Percentiles rank a stretch among this genome's conserved stretches.
Evolutionary conservation across 179 eudicot genomes (phyloP).

Genomic region (Amaranthus tricolor): DNA sequence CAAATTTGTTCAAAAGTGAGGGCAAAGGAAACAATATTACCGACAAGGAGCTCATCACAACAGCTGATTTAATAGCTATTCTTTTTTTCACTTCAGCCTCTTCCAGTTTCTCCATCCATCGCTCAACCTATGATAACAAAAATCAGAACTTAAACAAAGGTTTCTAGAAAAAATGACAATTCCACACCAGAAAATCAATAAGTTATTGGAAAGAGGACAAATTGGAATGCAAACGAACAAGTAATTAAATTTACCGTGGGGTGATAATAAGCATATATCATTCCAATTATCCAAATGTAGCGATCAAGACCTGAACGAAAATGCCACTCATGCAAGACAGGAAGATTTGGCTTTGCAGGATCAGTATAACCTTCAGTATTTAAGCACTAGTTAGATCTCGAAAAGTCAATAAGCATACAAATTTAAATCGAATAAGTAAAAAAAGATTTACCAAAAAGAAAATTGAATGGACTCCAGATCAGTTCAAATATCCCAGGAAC

Average conservation of each 20-base stretch:
- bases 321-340: conserved; percentile 87
- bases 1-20: conserved; percentile 7
- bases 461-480: conserved; percentile 80
- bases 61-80: conserved; percentile 52
- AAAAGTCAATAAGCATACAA: conserved; percentile 12
- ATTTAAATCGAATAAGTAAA: conserved; percentile 8
- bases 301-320: conserved; percentile 98
- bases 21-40: conserved; percentile 33
- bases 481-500: conserved; percentile 87
- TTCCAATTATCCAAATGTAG: conserved; percentile 96
- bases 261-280: conserved; percentile 95
- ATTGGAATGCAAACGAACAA: conserved; percentile 3
- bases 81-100: conserved; percentile 67
- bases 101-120: conserved; percentile 97
- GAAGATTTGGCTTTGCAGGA: conserved; percentile 61
- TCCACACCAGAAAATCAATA: neutral
- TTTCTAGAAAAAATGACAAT: neutral
- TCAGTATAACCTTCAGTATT: conserved; percentile 68
- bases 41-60: conserved; percentile 46
- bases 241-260: conserved; percentile 60
- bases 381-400: conserved; percentile 14
- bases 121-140: conserved; percentile 60
- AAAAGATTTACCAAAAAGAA: conserved; percentile 60
- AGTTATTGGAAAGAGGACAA: neutral
- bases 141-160: conserved; percentile 6